Conservation (phyloP, 352 stramenopile species). For the Phytophthora lateralis region DNA sequence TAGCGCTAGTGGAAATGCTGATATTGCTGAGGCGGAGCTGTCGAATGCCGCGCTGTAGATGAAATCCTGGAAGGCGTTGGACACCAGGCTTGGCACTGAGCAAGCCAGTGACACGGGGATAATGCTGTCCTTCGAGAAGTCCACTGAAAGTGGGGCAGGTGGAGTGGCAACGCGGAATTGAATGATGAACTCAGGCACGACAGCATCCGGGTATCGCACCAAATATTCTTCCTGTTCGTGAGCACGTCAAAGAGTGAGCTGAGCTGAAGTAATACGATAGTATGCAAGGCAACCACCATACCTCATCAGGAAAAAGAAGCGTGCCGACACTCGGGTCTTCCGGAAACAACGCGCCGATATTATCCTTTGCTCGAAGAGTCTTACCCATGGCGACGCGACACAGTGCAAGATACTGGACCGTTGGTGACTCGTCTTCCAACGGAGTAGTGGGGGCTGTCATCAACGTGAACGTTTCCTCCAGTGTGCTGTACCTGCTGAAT, state of each 20-base stretch:
- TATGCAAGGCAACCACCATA: slow-evolving; percentile 10
- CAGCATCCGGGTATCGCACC: slow-evolving; percentile 57
- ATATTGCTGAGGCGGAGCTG: slow-evolving; percentile 4
- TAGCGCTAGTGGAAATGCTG: slow-evolving; percentile 23
- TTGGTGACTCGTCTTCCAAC: slow-evolving; percentile 1
- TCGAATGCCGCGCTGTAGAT: slow-evolving; percentile 34
- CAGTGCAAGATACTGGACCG: slow-evolving; percentile 58
- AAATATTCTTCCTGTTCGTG: slow-evolving; percentile 66
- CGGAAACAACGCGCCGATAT: slow-evolving; percentile 23
- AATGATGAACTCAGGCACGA: slow-evolving; percentile 80
- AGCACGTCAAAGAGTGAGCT: neutral
- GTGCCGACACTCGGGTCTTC: slow-evolving; percentile 40
- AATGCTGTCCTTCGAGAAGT: slow-evolving; percentile 4
- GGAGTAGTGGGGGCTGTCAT: neutral
- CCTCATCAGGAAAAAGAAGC: slow-evolving; percentile 48
- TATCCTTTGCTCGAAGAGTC: slow-evolving; percentile 37
- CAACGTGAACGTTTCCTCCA: slow-evolving; percentile 39
- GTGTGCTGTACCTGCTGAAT: slow-evolving; percentile 79
- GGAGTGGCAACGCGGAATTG: slow-evolving; percentile 36
- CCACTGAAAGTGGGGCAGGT: neutral
- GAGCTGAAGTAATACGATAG: neutral
- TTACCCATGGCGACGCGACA: slow-evolving; percentile 73
- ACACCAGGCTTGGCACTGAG: slow-evolving; percentile 3
- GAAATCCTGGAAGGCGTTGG: slow-evolving; percentile 25
- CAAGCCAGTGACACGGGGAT: slow-evolving; percentile 14